Percentiles rank a stretch among this genome's conserved stretches.
Evolutionary conservation across 495 filamentous ascomycete species (phyloP).

Genomic region (Talaromyces stipitatus): DNA sequence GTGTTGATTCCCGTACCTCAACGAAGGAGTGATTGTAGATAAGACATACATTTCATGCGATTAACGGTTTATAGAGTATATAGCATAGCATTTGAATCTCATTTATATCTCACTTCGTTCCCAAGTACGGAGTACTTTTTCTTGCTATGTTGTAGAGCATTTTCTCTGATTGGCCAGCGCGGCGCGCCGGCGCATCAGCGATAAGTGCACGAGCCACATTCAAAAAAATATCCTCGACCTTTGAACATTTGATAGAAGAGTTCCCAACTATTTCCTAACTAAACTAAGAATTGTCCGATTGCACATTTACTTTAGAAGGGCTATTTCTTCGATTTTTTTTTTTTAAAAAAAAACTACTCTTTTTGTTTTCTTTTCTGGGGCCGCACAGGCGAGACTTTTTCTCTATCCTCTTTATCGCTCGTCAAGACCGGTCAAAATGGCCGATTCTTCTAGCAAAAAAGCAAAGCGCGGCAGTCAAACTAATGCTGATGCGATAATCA

Average conservation of each 20-base stretch:
- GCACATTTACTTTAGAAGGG: background rate
- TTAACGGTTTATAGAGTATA: background rate
- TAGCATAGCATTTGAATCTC: slow-evolving; percentile 1
- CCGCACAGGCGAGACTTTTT: background rate
- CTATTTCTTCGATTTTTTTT: background rate
- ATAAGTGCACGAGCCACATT: slow-evolving; percentile 1
- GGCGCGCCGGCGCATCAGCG: background rate
- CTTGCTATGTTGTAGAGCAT: background rate
- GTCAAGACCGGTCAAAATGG: background rate
- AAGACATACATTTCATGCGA: background rate
- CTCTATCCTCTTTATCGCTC: background rate
- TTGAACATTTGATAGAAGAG: background rate
- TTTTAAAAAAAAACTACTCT: too few species aligned
- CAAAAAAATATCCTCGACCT: background rate
- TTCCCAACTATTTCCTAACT: background rate
- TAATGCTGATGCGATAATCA: slow-evolving; percentile 3
- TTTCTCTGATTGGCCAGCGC: background rate
- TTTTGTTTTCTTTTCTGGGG: too few species aligned
- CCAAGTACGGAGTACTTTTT: background rate
- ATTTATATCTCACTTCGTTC: background rate
- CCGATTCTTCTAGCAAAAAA: slow-evolving; percentile 3
- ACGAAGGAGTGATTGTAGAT: background rate
- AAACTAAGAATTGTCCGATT: background rate
- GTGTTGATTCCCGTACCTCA: slow-evolving; percentile 35
- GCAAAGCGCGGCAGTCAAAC: slow-evolving; percentile 2